Evolutionary conservation across 208 protist genomes (phyloP).

Genomic region (Trypanosoma rangeli): DNA sequence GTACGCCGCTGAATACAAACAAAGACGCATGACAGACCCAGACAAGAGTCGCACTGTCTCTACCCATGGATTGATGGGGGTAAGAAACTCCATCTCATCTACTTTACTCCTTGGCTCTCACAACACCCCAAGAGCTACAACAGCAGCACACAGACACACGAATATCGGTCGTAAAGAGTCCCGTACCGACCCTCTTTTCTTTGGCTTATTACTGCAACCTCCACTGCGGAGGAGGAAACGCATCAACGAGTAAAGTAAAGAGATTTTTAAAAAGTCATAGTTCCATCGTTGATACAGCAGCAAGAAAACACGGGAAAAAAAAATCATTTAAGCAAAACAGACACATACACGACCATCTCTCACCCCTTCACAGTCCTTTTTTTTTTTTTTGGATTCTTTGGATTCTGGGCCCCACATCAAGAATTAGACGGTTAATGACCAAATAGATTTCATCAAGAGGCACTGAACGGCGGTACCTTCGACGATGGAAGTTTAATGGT

Average conservation of each 20-base stretch:
- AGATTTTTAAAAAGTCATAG: neutral
- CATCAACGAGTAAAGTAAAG: constrained; percentile 7
- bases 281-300: neutral
- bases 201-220: neutral
- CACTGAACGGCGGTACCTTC: constrained; percentile 47
- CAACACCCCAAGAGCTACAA: neutral
- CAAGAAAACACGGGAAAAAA: neutral
- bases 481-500: constrained; percentile 52
- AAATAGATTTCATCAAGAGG: constrained; percentile 13
- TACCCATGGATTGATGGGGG: constrained; percentile 43
- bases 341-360: constrained; percentile 5
- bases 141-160: neutral
- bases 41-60: constrained; percentile 59
- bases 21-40: constrained; percentile 70
- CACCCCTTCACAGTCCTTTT: neutral
- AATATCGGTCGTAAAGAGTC: neutral
- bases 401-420: neutral
- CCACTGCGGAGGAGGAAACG: neutral
- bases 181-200: neutral
- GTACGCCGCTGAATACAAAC: constrained; percentile 54
- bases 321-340: neutral
- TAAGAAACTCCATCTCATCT: constrained; percentile 40
- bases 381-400: neutral
- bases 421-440: neutral
- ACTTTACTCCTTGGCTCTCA: neutral